Conservation (phyloP, 1,284 basidiomycete species). For the Austropuccinia psidii region DNA sequence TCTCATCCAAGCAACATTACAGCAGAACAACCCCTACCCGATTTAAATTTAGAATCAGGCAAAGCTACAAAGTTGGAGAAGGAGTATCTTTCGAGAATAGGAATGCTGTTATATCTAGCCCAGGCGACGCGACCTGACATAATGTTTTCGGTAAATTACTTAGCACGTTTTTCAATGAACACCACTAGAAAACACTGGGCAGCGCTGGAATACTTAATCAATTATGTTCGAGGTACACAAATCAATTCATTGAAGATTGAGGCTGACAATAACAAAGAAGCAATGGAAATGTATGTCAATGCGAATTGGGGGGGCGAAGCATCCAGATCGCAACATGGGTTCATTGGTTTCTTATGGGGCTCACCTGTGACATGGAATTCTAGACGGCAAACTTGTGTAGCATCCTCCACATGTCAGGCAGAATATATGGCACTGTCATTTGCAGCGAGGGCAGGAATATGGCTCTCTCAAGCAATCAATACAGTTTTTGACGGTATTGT, state of each 20-base stretch:
- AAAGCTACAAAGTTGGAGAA: too few species aligned
- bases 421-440: conserved; percentile 3
- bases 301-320: conserved; percentile 1
- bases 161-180: background rate
- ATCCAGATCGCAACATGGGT: background rate
- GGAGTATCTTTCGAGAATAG: background rate
- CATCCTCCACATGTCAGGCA: background rate
- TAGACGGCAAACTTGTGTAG: background rate
- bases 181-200: background rate
- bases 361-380: background rate
- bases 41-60: background rate
- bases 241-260: too few species aligned
- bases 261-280: background rate
- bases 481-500: background rate
- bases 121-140: background rate
- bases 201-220: background rate
- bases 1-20: background rate
- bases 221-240: background rate
- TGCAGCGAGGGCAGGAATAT: background rate
- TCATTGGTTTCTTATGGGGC: background rate
- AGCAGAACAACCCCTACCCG: background rate
- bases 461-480: background rate
- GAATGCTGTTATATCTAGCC: background rate
- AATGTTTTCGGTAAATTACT: background rate
- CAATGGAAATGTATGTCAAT: background rate